Base-by-base conservation (phyloP, 176 grass and related monocot genomes). In the Aegilops umbellulata region DNA sequence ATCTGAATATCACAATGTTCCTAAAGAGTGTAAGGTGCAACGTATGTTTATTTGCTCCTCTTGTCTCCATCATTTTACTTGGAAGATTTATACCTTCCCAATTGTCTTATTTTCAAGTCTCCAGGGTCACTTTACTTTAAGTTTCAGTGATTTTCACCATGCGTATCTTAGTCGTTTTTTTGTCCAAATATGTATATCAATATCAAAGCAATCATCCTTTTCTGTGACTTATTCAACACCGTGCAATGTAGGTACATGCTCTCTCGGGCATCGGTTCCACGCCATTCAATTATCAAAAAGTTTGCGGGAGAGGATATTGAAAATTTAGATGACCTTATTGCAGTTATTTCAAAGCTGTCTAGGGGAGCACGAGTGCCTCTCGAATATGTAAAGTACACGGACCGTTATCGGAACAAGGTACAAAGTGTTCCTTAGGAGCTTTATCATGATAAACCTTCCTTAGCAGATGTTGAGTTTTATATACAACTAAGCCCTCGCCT, bases 281-380 rank as follows among this genome's bases (percentile, higher is more conserved):
- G 97, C 60, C 94, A 99, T 89, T 90, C 97, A 42, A 96, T 99
- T 88, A 99, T 99, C 80, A 99, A 99, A 79, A 99, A 99, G 73
- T 85, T 99, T 74, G 92, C 97, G 31, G 97, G 97, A 76, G 92
- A 93, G 84, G 94, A 94, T 44, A 94, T 94, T 82, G 79, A 75
- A 77, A 65, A 89, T 78, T 76, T 99, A 58, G 90, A 92, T 77
- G 97, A 94, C 74, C 90, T 99, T 81, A 94, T 96, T 80, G 85
- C 87, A 61, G 88, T 96, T 79, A 86, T 99, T 80, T 88, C 90
- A 68, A 99, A 94, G 85, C 65, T 99, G 82, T 94, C 90, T 85
- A 93, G 91, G 87, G 97, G 97, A 60, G 83, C 97, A 81, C 90
- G 97, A 41, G 97, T 96, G 69, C 97, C 97, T 90, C 88, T 99